A percentile compares a stretch with the other conserved stretches of the same genome.
These are phyloP conservation scores for Colletotrichum spinosum DNA, from an alignment of 2,329 filamentous ascomycete genomes.

Conservation along the genomic window DNA sequence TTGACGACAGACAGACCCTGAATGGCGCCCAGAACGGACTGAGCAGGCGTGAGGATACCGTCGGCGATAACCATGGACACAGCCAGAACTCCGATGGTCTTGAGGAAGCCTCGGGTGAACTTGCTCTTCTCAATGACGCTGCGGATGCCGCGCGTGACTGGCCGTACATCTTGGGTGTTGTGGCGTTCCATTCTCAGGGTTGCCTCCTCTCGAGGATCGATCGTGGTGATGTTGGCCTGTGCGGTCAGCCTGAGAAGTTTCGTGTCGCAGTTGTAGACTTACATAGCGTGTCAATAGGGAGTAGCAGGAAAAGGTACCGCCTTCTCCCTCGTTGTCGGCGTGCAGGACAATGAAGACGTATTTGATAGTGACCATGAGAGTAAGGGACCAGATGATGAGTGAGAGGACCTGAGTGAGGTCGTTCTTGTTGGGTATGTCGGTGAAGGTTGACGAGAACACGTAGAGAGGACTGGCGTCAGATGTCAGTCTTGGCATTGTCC, in stretches of 20 bases:
- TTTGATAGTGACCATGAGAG: constrained; percentile 76
- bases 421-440: constrained; percentile 62
- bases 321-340: constrained; percentile 78
- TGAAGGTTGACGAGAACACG: constrained; percentile 77
- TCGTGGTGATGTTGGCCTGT: constrained; percentile 68
- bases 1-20: constrained; percentile 72
- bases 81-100: constrained; percentile 72
- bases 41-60: constrained; percentile 75
- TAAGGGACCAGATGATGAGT: constrained; percentile 76
- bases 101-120: constrained; percentile 64
- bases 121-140: constrained; percentile 68
- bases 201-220: constrained; percentile 67
- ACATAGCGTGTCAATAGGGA: constrained; percentile 71
- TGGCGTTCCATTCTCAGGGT: constrained; percentile 70
- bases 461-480: constrained; percentile 68
- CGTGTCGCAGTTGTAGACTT: constrained; percentile 37
- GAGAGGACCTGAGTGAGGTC: constrained; percentile 75
- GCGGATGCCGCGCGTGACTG: constrained; percentile 64
- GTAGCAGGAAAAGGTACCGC: constrained; percentile 76
- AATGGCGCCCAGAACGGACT: constrained; percentile 77
- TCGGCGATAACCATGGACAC: constrained; percentile 76
- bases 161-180: constrained; percentile 65
- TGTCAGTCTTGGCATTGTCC: background rate
- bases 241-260: constrained; percentile 1
- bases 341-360: constrained; percentile 74